Evolutionary conservation across 768 basidiomycete genomes (phyloP), one percentile per base, ranked within the genome.

Genomic region (Tylopilus sp.): DNA sequence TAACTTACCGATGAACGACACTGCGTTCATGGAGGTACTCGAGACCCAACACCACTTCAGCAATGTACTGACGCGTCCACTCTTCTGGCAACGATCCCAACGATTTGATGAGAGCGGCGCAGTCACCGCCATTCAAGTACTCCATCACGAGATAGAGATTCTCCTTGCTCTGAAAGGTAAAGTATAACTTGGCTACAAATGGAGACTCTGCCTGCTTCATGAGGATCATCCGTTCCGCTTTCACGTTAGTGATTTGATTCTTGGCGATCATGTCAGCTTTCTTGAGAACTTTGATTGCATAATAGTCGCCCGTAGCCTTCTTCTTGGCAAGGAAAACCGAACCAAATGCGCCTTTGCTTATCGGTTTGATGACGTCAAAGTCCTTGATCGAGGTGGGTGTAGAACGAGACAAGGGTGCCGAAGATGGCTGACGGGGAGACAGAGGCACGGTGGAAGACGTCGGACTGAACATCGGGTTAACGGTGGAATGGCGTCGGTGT

Each of bases 251-350:
- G 69, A 99, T 96, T 72, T 99, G 97, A 76, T 99, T 99, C 82
- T 99, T 99, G 36, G 97, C 92, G 69, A 99, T 98, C 97, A 99
- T 99, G 73, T 99, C 97, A n/a, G 94, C 92, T 76, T 99, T 99
- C 77, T 96, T 98, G 67, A 99, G 74, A n/a, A 98, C 95, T 73
- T 99, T 99, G 83, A 99, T 96, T 25, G 97, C 97, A 73, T 88
- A 99, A 72, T 98, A 98, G 72, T 98, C 97, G 48, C 97, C 97
- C 3, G 97, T 99, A 6, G 82, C 89, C 63, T 92, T 95, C 81
- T 99, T 99, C 78, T 96, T 98, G 38, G 97, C 92, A 48, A 99
- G 80, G 72, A 97, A 99, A 49, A 99, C 97, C 10, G 94, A 94
- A 16, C 97, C 97, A 68, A 99, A 98, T 2, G 97, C 97, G 48